phyloP scores from a whole-genome alignment of 495 filamentous ascomycete genomes.

The Trichoderma orchidacearum region DNA sequence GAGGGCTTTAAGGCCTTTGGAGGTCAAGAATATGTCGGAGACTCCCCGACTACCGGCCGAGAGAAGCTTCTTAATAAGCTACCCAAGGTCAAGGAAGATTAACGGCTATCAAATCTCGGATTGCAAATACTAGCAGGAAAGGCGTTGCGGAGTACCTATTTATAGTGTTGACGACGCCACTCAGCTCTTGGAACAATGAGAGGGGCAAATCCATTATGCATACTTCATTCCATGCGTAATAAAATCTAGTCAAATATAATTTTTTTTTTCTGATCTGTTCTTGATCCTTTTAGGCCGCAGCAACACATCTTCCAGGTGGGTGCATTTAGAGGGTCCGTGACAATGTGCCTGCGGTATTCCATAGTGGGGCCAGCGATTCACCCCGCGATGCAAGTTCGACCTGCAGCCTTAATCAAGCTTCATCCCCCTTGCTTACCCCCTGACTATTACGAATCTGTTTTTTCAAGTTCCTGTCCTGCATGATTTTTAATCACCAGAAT shows the following conservation, averaged over 20 bases:
- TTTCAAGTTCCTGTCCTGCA: not conserved
- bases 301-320: too few relatives aligned
- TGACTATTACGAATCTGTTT: not conserved
- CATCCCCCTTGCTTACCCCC: not conserved
- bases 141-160: not conserved
- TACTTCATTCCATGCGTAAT: not conserved
- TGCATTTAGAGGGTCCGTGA: not conserved
- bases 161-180: too few relatives aligned
- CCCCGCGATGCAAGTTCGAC: not conserved
- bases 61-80: constrained; percentile 37
- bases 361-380: not conserved
- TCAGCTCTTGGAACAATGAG: not conserved
- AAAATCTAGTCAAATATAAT: not conserved
- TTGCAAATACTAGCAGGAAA: too few relatives aligned
- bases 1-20: constrained; percentile 57
- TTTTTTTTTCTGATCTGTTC: too few relatives aligned
- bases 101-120: too few relatives aligned
- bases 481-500: not conserved
- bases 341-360: too few relatives aligned
- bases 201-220: too few relatives aligned
- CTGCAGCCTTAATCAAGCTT: not conserved
- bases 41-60: constrained; percentile 36
- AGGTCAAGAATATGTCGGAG: constrained; percentile 43
- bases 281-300: too few relatives aligned
- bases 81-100: constrained; percentile 38